Percentiles rank a stretch among this genome's conserved stretches.
Conservation (phyloP, 1,139 yeast species). For the Suhomyces taliae region DNA sequence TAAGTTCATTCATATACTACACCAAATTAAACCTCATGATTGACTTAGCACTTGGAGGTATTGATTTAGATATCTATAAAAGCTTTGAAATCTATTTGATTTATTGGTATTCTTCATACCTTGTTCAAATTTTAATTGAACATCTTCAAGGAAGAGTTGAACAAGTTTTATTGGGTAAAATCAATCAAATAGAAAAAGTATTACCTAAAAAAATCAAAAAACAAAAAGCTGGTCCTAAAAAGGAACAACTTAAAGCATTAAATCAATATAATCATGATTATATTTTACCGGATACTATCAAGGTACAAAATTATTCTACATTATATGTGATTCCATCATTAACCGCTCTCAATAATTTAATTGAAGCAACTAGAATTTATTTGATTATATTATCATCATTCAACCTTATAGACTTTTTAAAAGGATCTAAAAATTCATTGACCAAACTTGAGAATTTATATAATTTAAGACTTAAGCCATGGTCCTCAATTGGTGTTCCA, state of each 20-base stretch:
- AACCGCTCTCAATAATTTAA: conserved; percentile 33
- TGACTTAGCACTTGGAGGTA: conserved; percentile 70
- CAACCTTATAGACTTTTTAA: conserved; percentile 28
- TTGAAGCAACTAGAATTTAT: conserved; percentile 24
- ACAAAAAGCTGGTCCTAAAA: conserved; percentile 45
- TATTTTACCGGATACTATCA: conserved; percentile 26
- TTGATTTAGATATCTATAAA: conserved; percentile 74
- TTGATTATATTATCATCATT: conserved; percentile 26
- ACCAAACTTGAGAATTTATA: conserved; percentile 54
- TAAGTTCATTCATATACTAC: conserved; percentile 68
- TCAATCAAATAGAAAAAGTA: conserved; percentile 28
- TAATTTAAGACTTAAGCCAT: conserved; percentile 75
- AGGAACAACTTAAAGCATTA: conserved; percentile 30
- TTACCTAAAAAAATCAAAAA: conserved; percentile 52
- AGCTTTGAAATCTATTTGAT: conserved; percentile 68
- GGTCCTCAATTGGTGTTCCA: conserved; percentile 83
- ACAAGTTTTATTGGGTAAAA: conserved; percentile 36
- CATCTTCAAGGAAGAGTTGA: conserved; percentile 51
- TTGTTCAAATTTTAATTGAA: conserved; percentile 48
- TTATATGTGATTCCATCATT: conserved; percentile 16
- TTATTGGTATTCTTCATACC: conserved; percentile 65
- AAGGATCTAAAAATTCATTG: conserved; percentile 36
- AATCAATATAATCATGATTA: conserved; percentile 19
- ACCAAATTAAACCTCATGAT: conserved; percentile 70
- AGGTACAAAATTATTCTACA: conserved; percentile 19